Evolutionary conservation across 371 early-diverging fungal species (phyloP), one percentile per base, ranked within the genome.

Genomic region (Syncephalis fuscata): DNA sequence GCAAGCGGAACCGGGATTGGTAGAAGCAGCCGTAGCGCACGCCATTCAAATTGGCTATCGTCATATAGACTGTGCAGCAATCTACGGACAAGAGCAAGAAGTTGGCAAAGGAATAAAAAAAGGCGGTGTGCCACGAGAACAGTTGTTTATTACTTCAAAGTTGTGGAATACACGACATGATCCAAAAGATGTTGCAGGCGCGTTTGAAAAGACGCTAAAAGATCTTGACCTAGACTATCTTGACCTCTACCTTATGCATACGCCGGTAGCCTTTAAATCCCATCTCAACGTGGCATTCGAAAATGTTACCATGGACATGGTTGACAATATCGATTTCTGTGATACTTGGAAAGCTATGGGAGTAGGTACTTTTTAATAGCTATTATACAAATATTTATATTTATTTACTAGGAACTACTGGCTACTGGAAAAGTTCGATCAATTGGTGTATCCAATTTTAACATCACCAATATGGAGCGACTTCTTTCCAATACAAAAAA

Each of bases 191-290:
- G 61, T 66, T 36, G 55, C 65, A 48, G 42, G 44, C 51, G 55
- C 64, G 51, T 48, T 58, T 47, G 44, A 58, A 52, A 40, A 63
- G 52, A 50, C 62, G 0, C 45, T 66, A 53, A 21, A 53, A 54
- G 53, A 68, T 16, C 62, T 83, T 27, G 61, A 62, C 32, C 48
- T 71, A 26, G 67, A 74, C 4, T 82, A 84, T 57, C 47, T 86
- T n/a, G 85, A 85, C 58, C 62, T 84, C 19, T 84, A 79, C 57
- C 59, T 84, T 40, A 70, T 85, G 27, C 85, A 87, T 52, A 46
- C 42, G 32, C 53, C 50, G 7, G 51, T 59, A 42, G 57, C 60
- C 36, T 57, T 60, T 11, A 58, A 59, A 44, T 62, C 60, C 55
- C 56, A 46, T 37, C 37, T 42, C 27, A 61, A 64, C 48, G 54